Base-by-base conservation (phyloP, 192 early-diverging fungal genomes). In the Dissophora ornata region DNA sequence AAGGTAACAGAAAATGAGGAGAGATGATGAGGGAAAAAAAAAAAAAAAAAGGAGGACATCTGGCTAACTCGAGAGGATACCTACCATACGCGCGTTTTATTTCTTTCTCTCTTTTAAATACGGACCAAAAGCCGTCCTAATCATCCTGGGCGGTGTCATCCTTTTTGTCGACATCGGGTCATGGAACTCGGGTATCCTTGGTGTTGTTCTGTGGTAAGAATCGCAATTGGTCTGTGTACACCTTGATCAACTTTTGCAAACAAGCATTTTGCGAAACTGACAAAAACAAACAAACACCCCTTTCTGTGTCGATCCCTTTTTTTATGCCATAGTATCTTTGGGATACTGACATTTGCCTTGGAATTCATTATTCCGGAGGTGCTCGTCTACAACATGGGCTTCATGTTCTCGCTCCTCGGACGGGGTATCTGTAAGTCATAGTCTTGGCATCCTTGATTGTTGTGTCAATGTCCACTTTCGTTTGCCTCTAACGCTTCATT, bases 361-460 rank as follows among this genome's bases (percentile, higher is more conserved):
- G 71, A 74, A 50, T 74, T 74, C n/a, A 29, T 33, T n/a, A 74
- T 74, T 29, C 71, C 71, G 12, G 71, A 66, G 29, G 40, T 45
- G 41, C 51, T 69, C 22, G 67, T 69, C 67, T 69, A 69, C 25
- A 69, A 69, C 25, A 21, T 74, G 56, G 71, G 71, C 15, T 74
- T 74, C 49, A 60, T 74, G 71, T 74, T 74, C 57, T 74, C 71
- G 19, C 71, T 74, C 26, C 56, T 74, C 9, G 71, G 71, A 0
- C 71, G 71, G 9, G 71, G 71, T 47, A 2, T 74, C n/a, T 69
- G 67, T 69, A 69, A 69, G 57, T 49, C 21, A 8, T 48, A n/a
- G 13, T 5, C 19, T 10, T 33, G 32, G 29, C 45, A 22, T 7
- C 18, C 6, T 38, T 24, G 16, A 15, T 25, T 28, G 2, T 41